Evolutionary conservation across 73 alveolate species (phyloP).

Genomic region (Paraurostyla sp.): DNA sequence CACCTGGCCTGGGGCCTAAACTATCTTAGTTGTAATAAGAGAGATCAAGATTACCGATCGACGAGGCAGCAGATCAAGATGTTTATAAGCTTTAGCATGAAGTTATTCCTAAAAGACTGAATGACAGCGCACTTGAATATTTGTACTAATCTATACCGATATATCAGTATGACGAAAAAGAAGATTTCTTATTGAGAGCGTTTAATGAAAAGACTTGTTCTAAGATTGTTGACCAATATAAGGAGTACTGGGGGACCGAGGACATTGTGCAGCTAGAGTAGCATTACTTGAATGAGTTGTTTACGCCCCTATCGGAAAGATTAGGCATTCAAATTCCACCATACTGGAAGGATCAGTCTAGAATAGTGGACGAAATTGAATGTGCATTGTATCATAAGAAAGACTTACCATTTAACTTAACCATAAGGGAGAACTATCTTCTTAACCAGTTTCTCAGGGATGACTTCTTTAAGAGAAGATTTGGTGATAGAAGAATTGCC

Average conservation of each 20-base stretch:
- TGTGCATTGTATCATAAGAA: background rate
- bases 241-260: background rate
- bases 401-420: background rate
- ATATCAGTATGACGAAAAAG: background rate
- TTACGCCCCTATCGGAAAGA: background rate
- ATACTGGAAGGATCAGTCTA: background rate
- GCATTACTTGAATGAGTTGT: background rate
- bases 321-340: background rate
- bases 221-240: background rate
- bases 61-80: background rate
- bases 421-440: background rate
- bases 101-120: background rate
- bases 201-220: conserved; percentile 7
- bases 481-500: background rate
- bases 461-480: background rate
- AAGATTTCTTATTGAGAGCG: conserved; percentile 9
- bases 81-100: background rate
- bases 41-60: background rate
- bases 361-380: background rate
- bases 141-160: background rate
- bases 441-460: background rate
- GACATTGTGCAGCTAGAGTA: background rate
- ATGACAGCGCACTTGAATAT: background rate
- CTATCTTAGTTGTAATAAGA: background rate
- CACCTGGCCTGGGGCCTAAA: background rate